Evolutionary conservation across 129 eudicot genomes (phyloP), one percentile per base, ranked within the genome.

Genomic region (Silybum marianum): DNA sequence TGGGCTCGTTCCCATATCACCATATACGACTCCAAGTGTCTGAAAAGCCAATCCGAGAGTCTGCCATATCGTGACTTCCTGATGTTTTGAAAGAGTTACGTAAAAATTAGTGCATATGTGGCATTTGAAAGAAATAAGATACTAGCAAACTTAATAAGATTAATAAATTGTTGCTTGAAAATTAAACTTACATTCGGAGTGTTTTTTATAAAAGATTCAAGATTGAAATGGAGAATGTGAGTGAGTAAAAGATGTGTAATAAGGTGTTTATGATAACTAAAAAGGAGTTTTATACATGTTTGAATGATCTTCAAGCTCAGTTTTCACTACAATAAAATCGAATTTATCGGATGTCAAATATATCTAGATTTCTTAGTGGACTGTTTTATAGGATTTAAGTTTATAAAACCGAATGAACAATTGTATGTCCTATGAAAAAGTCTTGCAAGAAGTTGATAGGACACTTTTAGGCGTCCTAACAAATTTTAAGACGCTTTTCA

Each of bases 1-100:
- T 26, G 99, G 99, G 73, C 99, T 95, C 1, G 99, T 95, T 66
- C 99, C 99, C 98, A 95, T 85, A 82, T 95, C 99, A 44, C 99
- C 99, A 70, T 95, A 95, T 21, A 95, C 99, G 19, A 95, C 99
- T 54, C 99, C 99, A 75, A 95, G 95, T 22, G 99, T 95, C 89
- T 95, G 99, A 85, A 93, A 95, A 79, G 98, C 98, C 86, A 91
- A 44, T 40, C 95, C 90, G 73, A 93, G 80, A 73, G 95, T 95
- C 23, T 82, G 88, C 97, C 95, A 95, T 69, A 80, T 83, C 10
- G 98, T 85, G 24, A 54, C 84, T 74, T 95, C 98, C 99, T 95
- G 91, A 68, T 73, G n/a, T 60, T 78, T 67, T 40, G 14, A 67
- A 82, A 51, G 19, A 70, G 54, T 30, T 16, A 30, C 58, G 54